Evolutionary conservation across 2,329 filamentous ascomycete genomes (phyloP), one percentile per base, ranked within the genome.

Genomic region (Cladosporium halotolerans): DNA sequence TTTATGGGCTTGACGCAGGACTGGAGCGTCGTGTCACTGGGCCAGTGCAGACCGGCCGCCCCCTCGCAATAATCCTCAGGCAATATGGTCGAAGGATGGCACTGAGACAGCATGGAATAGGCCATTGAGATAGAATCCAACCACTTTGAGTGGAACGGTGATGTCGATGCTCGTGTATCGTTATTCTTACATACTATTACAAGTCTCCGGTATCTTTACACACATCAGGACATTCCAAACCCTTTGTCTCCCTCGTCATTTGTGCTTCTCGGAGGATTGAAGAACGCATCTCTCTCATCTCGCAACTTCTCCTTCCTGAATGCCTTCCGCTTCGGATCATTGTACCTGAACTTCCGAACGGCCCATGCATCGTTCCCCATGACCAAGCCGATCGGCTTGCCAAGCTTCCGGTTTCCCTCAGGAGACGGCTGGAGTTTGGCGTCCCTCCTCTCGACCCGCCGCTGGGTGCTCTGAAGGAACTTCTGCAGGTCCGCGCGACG

Each of bases 401-500:
- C 48, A 18, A 51, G 11, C 33, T 8, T 44, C 47, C 13, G 38
- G 14, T 51, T 33, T 16, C 48, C 48, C 23, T 51, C 48, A 16
- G 40, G 40, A 9, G n/a, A 9, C 9, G 48, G 28, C 16, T 10
- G 3, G 7, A 51, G 11, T 6, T 28, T 28, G 16, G 31, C 16
- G 16, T 51, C 40, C 28, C 45, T 32, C 13, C 16, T 34, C 8
- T 55, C 45, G n/a, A 56, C 42, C 28, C 54, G 55, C 23, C 45
- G 14, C 34, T 50, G 48, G 3, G 48, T 19, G 11, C 32, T 48
- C 2, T 36, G 45, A 34, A 65, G 40, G 18, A 63, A 60, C 40
- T 56, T 44, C 9, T 32, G 49, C 16, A 68, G 45, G 38, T 57
- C 55, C 8, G 46, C 48, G 18, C 63, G 54, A 11, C 60, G 55